Evolutionary conservation across 331 rosid species (phyloP), one percentile per base, ranked within the genome.

Genomic region (Saraca asoca): DNA sequence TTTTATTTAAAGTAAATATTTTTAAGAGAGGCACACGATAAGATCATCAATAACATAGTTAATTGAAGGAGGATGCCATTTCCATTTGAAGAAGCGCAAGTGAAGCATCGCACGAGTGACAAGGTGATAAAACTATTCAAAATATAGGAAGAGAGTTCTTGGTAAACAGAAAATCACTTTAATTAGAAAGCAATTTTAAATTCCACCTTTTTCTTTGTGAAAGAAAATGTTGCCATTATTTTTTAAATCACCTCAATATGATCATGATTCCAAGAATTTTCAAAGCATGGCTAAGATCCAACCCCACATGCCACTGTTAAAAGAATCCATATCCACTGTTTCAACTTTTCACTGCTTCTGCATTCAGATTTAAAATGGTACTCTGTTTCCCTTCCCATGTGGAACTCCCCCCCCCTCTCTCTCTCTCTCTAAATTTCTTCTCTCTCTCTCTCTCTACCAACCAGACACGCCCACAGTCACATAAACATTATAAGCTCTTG

Each of bases 251-350:
- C 31, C 31, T 75, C 66, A 51, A 71, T 64, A 18, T 15, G 14
- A 74, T 77, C 66, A 51, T 29, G 71, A 62, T 70, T 63, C 70
- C 46, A 33, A 17, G 39, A 76, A 43, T 29, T 66, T 78, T 68
- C 61, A 84, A 69, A 56, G 52, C 44, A 66, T 51, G 59, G 75
- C 77, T 70, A 45, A 35, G 77, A 70, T 57, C 69, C 66, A 75
- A 50, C 77, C 85, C 88, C 81, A 80, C 84, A 82, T 49, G 85
- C 51, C 69, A 48, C 54, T 7, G 75, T 44, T 12, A 39, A 68
- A 66, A 76, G 48, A 72, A 78, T 29, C 50, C 31, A 24, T 33
- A 51, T 15, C 76, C 54, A 48, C 74, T 51, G 54, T 46, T 17
- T n/a, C n/a, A n/a, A n/a, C n/a, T n/a, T n/a, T n/a, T 14, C 33